Conservation (phyloP, 495 filamentous ascomycete species). For the Pyronema omphalodes region DNA sequence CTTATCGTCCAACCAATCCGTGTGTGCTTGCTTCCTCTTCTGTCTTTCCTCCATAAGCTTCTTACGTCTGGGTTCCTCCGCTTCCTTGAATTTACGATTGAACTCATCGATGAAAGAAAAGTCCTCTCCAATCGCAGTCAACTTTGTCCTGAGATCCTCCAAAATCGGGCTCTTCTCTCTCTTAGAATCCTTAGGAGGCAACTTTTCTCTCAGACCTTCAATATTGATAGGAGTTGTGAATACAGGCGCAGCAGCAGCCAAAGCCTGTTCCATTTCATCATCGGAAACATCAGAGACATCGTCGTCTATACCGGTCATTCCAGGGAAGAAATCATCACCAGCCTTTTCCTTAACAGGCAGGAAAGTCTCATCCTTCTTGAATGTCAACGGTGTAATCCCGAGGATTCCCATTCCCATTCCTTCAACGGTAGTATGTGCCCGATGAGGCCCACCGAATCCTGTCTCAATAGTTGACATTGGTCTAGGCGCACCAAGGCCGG, state of each 20-base stretch:
- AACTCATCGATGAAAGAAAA: constrained; percentile 21
- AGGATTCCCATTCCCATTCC: constrained; percentile 2
- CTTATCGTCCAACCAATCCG: constrained; percentile 10
- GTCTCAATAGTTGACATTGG: neutral
- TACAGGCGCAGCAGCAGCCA: neutral
- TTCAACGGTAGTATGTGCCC: neutral
- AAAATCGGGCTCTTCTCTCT: constrained; percentile 2
- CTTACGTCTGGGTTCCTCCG: constrained; percentile 8
- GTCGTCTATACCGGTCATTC: neutral
- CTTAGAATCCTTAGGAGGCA: constrained; percentile 1
- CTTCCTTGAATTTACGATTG: constrained; percentile 9
- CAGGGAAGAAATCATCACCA: neutral
- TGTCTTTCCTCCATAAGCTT: constrained; percentile 13
- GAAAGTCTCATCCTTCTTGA: constrained; percentile 3
- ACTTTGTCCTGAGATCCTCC: constrained; percentile 11
- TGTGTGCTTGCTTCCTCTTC: constrained; percentile 13
- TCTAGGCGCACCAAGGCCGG: neutral
- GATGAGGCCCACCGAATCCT: neutral
- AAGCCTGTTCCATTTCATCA: neutral
- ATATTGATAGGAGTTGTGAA: neutral
- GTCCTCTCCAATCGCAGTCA: constrained; percentile 16
- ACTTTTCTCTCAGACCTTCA: neutral
- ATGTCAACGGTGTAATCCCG: neutral
- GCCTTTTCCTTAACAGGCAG: neutral
- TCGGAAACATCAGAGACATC: neutral